A percentile compares a stretch with the other conserved stretches of the same genome.
phyloP scores from a whole-genome alignment of 106 monocot species.

The Allium fistulosum region DNA sequence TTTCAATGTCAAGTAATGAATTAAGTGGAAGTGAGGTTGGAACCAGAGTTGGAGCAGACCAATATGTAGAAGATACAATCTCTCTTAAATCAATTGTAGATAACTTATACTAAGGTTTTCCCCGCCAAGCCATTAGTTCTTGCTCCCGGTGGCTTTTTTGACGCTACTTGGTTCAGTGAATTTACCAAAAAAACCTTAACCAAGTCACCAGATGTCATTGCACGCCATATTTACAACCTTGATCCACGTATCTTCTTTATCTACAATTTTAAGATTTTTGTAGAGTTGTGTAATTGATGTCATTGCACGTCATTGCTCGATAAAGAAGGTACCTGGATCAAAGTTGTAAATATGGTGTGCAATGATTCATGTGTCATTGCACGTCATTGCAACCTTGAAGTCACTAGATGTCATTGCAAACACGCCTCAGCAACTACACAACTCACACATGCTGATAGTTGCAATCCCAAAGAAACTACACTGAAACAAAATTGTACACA shows the following conservation, averaged over 20 bases:
- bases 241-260: slow-evolving; percentile 48
- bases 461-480: too few species aligned
- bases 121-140: slow-evolving; percentile 36
- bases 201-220: slow-evolving; percentile 60
- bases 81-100: slow-evolving; percentile 51
- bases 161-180: slow-evolving; percentile 54
- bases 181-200: slow-evolving; percentile 54
- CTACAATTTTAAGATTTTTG: too few species aligned
- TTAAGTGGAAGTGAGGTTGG: slow-evolving; percentile 81
- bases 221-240: slow-evolving; percentile 93
- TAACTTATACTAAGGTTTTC: slow-evolving; percentile 30
- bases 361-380: too few species aligned
- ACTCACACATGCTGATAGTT: too few species aligned
- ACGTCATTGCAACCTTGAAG: too few species aligned
- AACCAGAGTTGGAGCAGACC: slow-evolving; percentile 47
- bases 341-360: too few species aligned
- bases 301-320: too few species aligned
- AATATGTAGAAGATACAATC: slow-evolving; percentile 64
- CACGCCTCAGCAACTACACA: too few species aligned
- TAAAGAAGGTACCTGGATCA: too few species aligned
- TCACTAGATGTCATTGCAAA: too few species aligned
- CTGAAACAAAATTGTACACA: too few species aligned
- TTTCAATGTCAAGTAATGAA: slow-evolving; percentile 62
- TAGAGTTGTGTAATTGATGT: too few species aligned
- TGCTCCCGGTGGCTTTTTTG: slow-evolving; percentile 85